These are phyloP conservation scores for Diphasiastrum complanatum DNA, from an alignment of 83 land plant genomes.

Conservation along the genomic window DNA sequence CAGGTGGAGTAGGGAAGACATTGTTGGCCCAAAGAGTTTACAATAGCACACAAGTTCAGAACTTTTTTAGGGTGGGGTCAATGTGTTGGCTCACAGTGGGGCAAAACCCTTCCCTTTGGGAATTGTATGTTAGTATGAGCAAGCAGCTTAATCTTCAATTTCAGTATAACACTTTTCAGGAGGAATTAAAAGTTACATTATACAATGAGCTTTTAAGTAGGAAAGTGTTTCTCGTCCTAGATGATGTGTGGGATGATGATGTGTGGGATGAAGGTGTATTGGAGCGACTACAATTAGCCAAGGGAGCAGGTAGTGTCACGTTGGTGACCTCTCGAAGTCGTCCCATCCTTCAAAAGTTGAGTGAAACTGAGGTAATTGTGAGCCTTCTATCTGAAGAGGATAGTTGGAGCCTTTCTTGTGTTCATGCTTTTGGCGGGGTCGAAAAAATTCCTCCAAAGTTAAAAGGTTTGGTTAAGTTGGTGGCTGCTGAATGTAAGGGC, in stretches of 20 bases:
- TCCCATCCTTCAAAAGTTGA: conserved; percentile 3
- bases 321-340: too few species aligned
- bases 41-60: not conserved
- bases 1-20: conserved; percentile 16
- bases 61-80: not conserved
- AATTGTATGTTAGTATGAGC: not conserved
- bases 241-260: conserved; percentile 16
- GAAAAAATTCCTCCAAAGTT: conserved; percentile 6
- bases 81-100: conserved; percentile 5
- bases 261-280: not conserved
- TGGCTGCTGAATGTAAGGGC: conserved; percentile 11
- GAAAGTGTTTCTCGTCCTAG: conserved; percentile 11
- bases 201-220: not conserved
- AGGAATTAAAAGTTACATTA: conserved; percentile 1
- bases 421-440: conserved; percentile 6
- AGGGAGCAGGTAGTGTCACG: not conserved
- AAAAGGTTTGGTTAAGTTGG: not conserved
- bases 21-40: conserved; percentile 1
- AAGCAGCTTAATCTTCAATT: not conserved
- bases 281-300: not conserved
- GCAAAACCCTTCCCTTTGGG: not conserved
- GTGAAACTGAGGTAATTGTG: not conserved
- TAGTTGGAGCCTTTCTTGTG: conserved; percentile 10
- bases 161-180: not conserved
- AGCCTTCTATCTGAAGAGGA: conserved; percentile 4